Base-by-base conservation (phyloP, 179 eudicot species). In the Beta corolliflora region DNA sequence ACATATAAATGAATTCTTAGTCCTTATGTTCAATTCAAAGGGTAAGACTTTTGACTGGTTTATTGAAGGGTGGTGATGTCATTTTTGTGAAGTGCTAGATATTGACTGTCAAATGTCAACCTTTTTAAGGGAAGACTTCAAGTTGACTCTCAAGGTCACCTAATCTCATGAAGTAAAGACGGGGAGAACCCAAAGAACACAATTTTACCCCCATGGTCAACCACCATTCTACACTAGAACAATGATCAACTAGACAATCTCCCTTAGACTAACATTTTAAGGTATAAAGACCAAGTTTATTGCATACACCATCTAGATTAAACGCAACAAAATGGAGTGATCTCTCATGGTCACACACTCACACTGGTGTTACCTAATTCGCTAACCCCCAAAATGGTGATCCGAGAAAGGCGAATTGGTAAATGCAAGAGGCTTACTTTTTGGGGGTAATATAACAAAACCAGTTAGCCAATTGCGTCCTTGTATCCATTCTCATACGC, bases 61-160 rank as follows among this genome's bases (percentile, higher is more conserved):
- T 70, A 45, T 70, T 70, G 25, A 19, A 45, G 12, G 13, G 1
- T 21, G 48, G 13, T 71, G 29, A 71, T 18, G 13, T 31, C 68
- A 69, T 44, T 0, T 19, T 69, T 64, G 44, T 10, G 16, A 5
- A 1, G 16, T 25, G 68, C 25, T 25, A 3, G 44, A 64, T 25
- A 23, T 29, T 25, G 12, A 14, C 21, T 36, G 72, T 16, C 16
- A 68, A 25, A 67, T 44, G 12, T 68, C 21, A 69, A 1, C 53
- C 18, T 44, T 45, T 14, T 69, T 15, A 15, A 44, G 44, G 45
- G 53, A 41, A 7, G 73, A 15, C 9, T 9, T 14, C 23, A 69
- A 44, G 2, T 69, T 69, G 73, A 69, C 53, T 69, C 73, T 45
- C 73, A 44, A 45, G 72, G 58, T 52, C 58, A 23, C 59, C 75